Evolutionary conservation across 345 rosid species (phyloP).

Genomic region (Psidium guajava): DNA sequence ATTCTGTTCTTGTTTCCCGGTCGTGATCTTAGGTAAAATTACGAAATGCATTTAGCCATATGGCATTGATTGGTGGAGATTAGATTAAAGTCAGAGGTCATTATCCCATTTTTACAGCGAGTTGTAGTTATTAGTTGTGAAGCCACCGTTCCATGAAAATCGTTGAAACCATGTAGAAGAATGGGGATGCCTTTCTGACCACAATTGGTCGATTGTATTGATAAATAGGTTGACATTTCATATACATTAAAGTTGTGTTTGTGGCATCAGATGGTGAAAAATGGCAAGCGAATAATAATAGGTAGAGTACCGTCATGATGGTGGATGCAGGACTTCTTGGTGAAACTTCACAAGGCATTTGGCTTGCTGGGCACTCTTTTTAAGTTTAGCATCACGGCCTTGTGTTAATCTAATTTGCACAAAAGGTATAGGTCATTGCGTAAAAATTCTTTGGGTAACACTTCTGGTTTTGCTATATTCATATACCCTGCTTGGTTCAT

Average conservation of each 20-base stretch:
- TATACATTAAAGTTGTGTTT: neutral
- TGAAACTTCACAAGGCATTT: neutral
- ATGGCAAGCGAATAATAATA: neutral
- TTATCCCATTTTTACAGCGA: neutral
- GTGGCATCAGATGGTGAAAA: neutral
- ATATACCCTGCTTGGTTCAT: neutral
- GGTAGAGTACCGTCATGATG: neutral
- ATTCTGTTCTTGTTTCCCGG: neutral
- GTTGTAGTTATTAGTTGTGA: neutral
- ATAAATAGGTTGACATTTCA: neutral
- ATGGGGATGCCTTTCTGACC: neutral
- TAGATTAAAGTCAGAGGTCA: neutral
- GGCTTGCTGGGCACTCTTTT: neutral
- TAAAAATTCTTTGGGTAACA: neutral
- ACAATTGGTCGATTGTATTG: neutral
- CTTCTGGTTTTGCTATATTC: neutral
- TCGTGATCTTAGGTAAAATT: neutral
- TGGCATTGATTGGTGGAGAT: neutral
- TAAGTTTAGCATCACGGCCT: neutral
- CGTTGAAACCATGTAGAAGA: neutral
- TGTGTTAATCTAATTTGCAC: neutral
- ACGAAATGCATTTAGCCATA: neutral
- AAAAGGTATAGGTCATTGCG: neutral
- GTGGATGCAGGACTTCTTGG: neutral
- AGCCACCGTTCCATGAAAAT: neutral